Evolutionary conservation across 108 stramenopile species (phyloP), one percentile per base, ranked within the genome.

Genomic region (Schizochytrium sp.): DNA sequence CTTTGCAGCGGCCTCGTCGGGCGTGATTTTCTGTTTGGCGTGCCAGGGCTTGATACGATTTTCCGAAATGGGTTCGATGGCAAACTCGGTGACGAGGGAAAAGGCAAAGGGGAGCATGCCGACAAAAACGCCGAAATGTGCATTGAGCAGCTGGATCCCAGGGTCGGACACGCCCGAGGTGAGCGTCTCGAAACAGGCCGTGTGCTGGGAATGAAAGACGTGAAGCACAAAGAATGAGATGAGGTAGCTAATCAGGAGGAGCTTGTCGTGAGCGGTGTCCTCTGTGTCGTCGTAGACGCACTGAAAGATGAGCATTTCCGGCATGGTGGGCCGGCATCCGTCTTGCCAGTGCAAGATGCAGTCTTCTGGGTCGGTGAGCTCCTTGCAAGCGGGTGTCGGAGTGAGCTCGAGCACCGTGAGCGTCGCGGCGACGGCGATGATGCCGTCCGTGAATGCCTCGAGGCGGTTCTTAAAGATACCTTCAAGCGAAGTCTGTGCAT

Each of bases 391-490:
- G n/a, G 76, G 76, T 3, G 51, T 83, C 12, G 76, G 76, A 6
- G 19, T 47, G 45, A 83, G 45, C 25, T 83, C 76, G 48, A 83
- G 51, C 4, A 83, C 76, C 43, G 28, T 83, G 45, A 83, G 51
- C 48, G 76, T 83, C 19, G 76, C 76, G 0, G 76, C 45, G 28
- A 83, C 28, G 45, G 76, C 76, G 25, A 83, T 53, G 25, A 83
- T 53, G 25, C 76, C 76, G 76, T 83, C 76, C n/a, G 76, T 83
- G 51, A 83, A 83, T 12, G 76, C 51, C 76, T 83, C 76, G 51
- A 83, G 45, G 10, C 76, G 45, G 45, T 23, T 83, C 48, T 53
- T 47, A 23, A 83, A 83, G 41, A 41, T 4, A 10, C 8, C 63
- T 14, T 57, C 16, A 0, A 57, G 55, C 55, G 55, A 8, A 34